Evolutionary conservation across 768 basidiomycete genomes (phyloP).

Genomic region (Termitomyces sp.): DNA sequence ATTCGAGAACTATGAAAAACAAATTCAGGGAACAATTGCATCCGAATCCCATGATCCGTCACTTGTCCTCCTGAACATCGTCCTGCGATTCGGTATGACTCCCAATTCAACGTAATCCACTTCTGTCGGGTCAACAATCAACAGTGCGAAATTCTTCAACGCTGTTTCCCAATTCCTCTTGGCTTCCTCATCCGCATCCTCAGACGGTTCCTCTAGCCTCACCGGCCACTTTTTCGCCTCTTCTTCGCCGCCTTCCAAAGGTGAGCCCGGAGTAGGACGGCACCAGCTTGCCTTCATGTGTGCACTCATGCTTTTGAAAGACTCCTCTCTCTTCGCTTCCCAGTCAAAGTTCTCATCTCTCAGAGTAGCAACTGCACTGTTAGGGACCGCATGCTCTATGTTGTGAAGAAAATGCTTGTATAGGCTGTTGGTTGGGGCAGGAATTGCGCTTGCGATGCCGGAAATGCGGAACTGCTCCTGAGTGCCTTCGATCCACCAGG

Average conservation of each 20-base stretch:
- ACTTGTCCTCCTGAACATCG: conserved; percentile 42
- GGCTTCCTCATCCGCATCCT: conserved; percentile 35
- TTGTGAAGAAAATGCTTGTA: conserved; percentile 27
- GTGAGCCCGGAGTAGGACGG: conserved; percentile 60
- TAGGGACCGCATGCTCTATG: conserved; percentile 10
- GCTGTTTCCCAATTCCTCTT: conserved; percentile 48
- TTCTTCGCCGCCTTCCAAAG: conserved; percentile 46
- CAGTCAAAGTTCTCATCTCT: conserved; percentile 50
- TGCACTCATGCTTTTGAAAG: conserved; percentile 57
- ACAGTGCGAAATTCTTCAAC: conserved; percentile 62
- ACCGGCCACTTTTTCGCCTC: conserved; percentile 62
- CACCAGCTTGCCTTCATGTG: conserved; percentile 72
- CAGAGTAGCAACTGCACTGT: conserved; percentile 27
- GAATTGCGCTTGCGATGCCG: conserved; percentile 54
- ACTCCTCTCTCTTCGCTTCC: conserved; percentile 58
- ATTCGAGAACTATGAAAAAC: not conserved
- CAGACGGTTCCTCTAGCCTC: conserved; percentile 44
- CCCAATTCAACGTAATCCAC: conserved; percentile 69
- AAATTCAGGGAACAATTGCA: conserved; percentile 56
- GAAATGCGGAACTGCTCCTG: conserved; percentile 72
- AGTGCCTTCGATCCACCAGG: conserved; percentile 70
- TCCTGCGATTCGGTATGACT: conserved; percentile 54
- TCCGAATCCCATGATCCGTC: conserved; percentile 53
- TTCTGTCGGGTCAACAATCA: conserved; percentile 65
- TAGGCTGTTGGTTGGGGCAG: conserved; percentile 37